Conservation (phyloP, 2,329 filamentous ascomycete species). For the Aureobasidium melanogenum region DNA sequence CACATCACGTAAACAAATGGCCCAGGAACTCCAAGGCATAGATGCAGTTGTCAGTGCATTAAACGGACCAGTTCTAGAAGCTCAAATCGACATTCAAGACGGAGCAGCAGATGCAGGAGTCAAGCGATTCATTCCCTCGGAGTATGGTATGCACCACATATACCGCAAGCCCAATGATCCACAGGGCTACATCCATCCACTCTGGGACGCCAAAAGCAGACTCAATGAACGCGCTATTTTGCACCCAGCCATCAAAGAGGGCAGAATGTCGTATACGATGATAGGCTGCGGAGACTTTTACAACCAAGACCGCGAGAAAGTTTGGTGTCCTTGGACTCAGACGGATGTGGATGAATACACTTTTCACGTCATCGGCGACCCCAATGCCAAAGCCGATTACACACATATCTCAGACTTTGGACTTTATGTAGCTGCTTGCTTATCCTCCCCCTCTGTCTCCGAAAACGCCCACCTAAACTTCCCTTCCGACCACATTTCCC, state of each 20-base stretch:
- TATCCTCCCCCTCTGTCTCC: conserved; percentile 18
- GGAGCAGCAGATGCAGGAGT: conserved; percentile 12
- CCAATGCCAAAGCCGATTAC: conserved; percentile 20
- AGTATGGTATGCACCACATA: conserved; percentile 16
- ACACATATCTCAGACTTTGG: conserved; percentile 22
- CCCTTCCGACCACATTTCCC: conserved; percentile 20
- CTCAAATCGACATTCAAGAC: conserved; percentile 9
- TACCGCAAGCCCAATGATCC: conserved; percentile 18
- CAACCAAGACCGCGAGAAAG: conserved; percentile 22
- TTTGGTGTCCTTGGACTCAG: conserved; percentile 23
- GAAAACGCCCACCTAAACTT: conserved; percentile 21
- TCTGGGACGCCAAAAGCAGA: conserved; percentile 15
- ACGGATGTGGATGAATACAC: conserved; percentile 17
- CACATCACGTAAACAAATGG: conserved; percentile 13
- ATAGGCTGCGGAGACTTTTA: conserved; percentile 27
- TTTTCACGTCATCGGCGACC: conserved; percentile 20
- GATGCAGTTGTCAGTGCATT: conserved; percentile 21
- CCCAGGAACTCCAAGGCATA: conserved; percentile 15
- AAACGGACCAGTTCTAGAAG: conserved; percentile 18
- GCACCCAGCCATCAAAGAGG: conserved; percentile 19
- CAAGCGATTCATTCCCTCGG: conserved; percentile 10
- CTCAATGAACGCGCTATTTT: conserved; percentile 16
- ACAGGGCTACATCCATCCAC: conserved; percentile 19
- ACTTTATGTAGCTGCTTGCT: conserved; percentile 20
- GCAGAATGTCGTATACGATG: conserved; percentile 24